Evolutionary conservation across 2,329 filamentous ascomycete species (phyloP).

Genomic region (Raffaelea arxii): DNA sequence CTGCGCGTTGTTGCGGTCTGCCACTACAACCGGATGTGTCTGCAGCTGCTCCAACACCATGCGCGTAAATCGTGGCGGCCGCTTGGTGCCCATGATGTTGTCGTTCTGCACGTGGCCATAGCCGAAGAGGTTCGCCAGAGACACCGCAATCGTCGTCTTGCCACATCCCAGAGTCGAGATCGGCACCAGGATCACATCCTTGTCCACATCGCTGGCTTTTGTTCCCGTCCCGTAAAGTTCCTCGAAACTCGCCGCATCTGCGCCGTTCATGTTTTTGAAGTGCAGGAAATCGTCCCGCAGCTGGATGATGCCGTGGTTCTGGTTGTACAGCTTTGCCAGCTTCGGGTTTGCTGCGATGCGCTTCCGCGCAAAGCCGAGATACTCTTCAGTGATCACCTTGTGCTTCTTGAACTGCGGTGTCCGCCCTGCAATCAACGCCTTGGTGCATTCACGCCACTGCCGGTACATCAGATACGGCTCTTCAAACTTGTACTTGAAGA

Average conservation of each 20-base stretch:
- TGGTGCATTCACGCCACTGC: conserved; percentile 97
- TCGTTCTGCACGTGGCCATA: conserved; percentile 97
- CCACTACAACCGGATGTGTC: conserved; percentile 64
- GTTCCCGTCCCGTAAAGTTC: conserved; percentile 40
- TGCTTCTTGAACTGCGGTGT: conserved; percentile 79
- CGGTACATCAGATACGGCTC: conserved; percentile 98
- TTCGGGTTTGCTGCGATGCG: conserved; percentile 59
- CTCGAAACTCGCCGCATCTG: conserved; percentile 76
- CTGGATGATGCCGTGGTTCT: conserved; percentile 91
- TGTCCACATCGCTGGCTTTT: conserved; percentile 41
- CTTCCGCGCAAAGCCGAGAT: conserved; percentile 69
- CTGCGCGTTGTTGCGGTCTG: conserved; percentile 91
- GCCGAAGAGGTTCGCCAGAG: conserved; percentile 69
- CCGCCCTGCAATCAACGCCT: conserved; percentile 69
- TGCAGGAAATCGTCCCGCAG: conserved; percentile 81
- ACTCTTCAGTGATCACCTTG: conserved; percentile 79
- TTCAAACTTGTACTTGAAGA: conserved; percentile 99
- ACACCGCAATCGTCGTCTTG: conserved; percentile 86
- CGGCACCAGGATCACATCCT: conserved; percentile 74
- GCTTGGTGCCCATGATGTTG: conserved; percentile 74
- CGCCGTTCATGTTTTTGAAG: conserved; percentile 74
- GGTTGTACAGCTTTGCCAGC: conserved; percentile 62
- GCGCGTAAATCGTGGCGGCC: conserved; percentile 68
- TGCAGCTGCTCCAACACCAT: conserved; percentile 57
- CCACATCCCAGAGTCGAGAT: conserved; percentile 92